phyloP scores from a whole-genome alignment of 225 moss, liverwort and hornwort species.

The Thuidium tamariscinum region DNA sequence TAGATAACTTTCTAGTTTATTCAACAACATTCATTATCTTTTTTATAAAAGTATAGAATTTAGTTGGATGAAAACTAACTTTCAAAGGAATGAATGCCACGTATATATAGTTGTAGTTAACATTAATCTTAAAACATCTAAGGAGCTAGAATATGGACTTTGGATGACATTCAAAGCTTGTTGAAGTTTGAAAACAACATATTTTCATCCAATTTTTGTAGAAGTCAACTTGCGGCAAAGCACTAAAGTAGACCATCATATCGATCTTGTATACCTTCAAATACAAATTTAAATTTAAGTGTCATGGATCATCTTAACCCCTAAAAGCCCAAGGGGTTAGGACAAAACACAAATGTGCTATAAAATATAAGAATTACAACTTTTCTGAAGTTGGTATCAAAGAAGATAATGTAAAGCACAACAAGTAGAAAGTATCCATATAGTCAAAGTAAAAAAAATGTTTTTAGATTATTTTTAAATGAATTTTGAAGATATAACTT shows the following conservation, averaged over 20 bases:
- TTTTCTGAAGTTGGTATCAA: too few species aligned
- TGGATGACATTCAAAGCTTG: too few species aligned
- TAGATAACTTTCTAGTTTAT: neutral
- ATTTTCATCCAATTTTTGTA: neutral
- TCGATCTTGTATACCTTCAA: neutral
- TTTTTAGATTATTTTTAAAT: too few species aligned
- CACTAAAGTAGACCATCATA: neutral
- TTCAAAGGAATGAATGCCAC: accelerated
- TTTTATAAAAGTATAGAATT: neutral
- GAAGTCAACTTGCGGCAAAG: accelerated
- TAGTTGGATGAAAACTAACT: neutral
- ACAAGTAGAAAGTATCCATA: too few species aligned
- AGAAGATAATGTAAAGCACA: too few species aligned
- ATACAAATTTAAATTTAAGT: neutral
- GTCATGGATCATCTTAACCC: accelerated
- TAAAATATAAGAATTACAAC: too few species aligned
- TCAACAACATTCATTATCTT: neutral
- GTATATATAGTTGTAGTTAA: neutral
- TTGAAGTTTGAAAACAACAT: too few species aligned
- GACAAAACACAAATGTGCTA: too few species aligned
- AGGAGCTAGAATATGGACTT: too few species aligned
- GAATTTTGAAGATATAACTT: too few species aligned
- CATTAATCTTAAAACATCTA: neutral
- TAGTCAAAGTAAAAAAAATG: too few species aligned
- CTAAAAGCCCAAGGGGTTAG: too few species aligned